Base-by-base conservation (phyloP, 2,329 filamentous ascomycete species). In the Cercospora sojina region DNA sequence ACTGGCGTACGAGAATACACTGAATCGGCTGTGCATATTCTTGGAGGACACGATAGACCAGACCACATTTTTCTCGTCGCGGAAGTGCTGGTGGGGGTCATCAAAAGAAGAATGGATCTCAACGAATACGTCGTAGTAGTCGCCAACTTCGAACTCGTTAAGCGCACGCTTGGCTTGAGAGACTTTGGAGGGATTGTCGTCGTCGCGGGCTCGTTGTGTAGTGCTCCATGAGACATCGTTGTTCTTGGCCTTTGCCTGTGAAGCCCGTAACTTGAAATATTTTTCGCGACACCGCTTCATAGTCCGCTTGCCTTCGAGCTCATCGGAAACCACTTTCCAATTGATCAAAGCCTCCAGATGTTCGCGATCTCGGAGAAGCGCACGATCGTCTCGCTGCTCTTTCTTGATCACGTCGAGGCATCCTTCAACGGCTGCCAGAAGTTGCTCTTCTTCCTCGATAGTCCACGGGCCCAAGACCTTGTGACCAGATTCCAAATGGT, bases 211-310 rank as follows among this genome's bases (percentile, higher is more conserved):
- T 58, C 35, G 29, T 25, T 49, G 61, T 35, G 51, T 49, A n/a
- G 51, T 32, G 25, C 23, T 43, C 35, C 20, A 58, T 25, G 31
- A 13, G 5, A 49, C 29, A 18, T 59, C 41, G 65, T 51, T 68
- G 47, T 67, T 47, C 62, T 59, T 27, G 25, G 64, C 60, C 60
- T 67, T 68, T 38, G 70, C 51, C 74, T 75, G 41, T 78, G 74
- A n/a, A n/a, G 76, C 73, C 60, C 79, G 77, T 18, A 87, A 70
- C 29, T 80, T 76, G 66, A 85, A 86, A 88, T 89, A 92, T 74
- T 93, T 92, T 27, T 83, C 82, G 27, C 84, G 82, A 74, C 90
- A 92, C 75, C 91, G 89, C 25, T 91, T 82, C 3, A 88, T 84
- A 67, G 85, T 90, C 53, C 91, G 83, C 8, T 82, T 87, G 57